phyloP scores from a whole-genome alignment of 768 basidiomycete species.

The Rhizopogon salebrosus region DNA sequence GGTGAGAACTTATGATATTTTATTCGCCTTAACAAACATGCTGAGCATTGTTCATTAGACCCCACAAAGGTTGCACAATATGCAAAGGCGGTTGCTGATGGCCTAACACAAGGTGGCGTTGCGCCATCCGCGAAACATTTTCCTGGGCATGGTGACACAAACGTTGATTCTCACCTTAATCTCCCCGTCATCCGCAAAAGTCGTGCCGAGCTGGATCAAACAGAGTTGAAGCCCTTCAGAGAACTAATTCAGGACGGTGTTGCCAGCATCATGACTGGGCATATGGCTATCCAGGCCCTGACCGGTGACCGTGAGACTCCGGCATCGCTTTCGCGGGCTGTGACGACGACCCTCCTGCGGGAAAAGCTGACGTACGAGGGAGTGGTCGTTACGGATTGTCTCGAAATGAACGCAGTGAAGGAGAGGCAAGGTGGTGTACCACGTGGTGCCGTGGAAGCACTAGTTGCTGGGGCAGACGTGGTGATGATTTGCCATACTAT shows the following conservation, averaged over 20 bases:
- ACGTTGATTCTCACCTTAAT: constrained; percentile 64
- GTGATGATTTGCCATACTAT: constrained; percentile 71
- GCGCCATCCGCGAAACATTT: constrained; percentile 69
- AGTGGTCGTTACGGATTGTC: constrained; percentile 66
- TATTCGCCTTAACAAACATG: not conserved
- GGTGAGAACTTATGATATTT: constrained; percentile 29
- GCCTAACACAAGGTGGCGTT: constrained; percentile 43
- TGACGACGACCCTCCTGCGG: constrained; percentile 51
- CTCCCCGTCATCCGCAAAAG: constrained; percentile 57
- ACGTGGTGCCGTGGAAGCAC: constrained; percentile 49
- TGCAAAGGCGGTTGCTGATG: constrained; percentile 41
- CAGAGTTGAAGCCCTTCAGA: constrained; percentile 58
- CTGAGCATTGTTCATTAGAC: constrained; percentile 31
- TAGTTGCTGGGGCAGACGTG: constrained; percentile 66
- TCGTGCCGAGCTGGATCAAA: constrained; percentile 32
- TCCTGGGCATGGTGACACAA: constrained; percentile 71
- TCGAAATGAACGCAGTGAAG: constrained; percentile 70
- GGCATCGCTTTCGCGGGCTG: constrained; percentile 48
- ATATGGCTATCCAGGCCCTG: constrained; percentile 62
- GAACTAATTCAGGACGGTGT: constrained; percentile 35
- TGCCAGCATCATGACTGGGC: constrained; percentile 67
- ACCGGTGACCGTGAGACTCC: constrained; percentile 48
- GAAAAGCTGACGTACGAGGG: constrained; percentile 47
- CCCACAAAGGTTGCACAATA: constrained; percentile 46
- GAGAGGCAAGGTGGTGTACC: constrained; percentile 37